A percentile compares a stretch with the other conserved stretches of the same genome.
These are phyloP conservation scores for Dysphania ambrosioides DNA, from an alignment of 148 eudicot genomes.

Conservation along the genomic window DNA sequence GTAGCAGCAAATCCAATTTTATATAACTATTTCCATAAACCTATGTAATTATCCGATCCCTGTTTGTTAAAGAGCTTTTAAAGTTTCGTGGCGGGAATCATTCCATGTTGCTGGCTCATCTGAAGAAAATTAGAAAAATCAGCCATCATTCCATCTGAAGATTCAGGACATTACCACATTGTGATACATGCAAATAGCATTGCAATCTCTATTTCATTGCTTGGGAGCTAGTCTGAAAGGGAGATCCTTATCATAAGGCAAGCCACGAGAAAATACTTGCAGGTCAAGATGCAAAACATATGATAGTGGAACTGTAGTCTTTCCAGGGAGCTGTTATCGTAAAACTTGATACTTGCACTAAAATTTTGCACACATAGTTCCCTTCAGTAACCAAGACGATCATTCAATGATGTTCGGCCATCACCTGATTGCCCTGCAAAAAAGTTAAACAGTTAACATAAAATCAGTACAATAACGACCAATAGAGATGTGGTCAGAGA, in stretches of 20 bases:
- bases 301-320: not conserved
- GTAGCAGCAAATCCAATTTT: not conserved
- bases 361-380: not conserved
- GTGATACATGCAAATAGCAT: not conserved
- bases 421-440: constrained; percentile 96
- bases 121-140: not conserved
- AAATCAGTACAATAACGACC: constrained; percentile 19
- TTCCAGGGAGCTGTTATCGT: not conserved
- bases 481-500: constrained; percentile 1
- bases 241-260: not conserved
- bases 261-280: not conserved
- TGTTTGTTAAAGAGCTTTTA: not conserved
- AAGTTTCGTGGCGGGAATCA: not conserved
- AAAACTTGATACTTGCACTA: not conserved
- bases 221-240: not conserved
- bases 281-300: not conserved
- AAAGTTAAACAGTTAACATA: constrained; percentile 17
- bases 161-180: not conserved
- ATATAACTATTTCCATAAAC: not conserved
- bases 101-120: not conserved
- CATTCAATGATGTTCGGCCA: constrained; percentile 93
- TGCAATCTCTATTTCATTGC: not conserved
- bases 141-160: too few relatives aligned
- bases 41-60: not conserved
- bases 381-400: constrained; percentile 76